Percentiles rank a stretch among this genome's conserved stretches.
These are phyloP conservation scores for Pestalotiopsis sp. DNA, from an alignment of 2,329 filamentous ascomycete species.

Conservation along the genomic window DNA sequence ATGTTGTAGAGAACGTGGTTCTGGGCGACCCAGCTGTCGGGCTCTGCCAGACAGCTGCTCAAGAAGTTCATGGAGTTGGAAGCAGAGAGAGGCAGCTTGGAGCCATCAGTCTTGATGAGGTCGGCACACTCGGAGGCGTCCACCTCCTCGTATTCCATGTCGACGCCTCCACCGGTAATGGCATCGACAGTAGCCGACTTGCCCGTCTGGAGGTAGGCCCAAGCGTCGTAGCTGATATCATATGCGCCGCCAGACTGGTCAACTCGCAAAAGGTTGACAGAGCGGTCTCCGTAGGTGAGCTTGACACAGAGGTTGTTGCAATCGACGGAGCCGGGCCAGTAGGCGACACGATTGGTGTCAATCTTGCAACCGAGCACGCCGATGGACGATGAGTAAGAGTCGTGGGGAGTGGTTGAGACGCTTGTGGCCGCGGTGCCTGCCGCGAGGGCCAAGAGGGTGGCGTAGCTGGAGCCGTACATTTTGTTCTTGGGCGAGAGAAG, in stretches of 20 bases:
- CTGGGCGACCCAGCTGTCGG: constrained; percentile 47
- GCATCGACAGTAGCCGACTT: constrained; percentile 48
- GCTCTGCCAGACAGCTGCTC: constrained; percentile 42
- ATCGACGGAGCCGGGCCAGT: constrained; percentile 56
- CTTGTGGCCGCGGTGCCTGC: constrained; percentile 17
- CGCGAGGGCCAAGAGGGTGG: constrained; percentile 7
- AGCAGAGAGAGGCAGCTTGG: constrained; percentile 56
- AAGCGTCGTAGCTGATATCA: constrained; percentile 64
- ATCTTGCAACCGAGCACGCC: constrained; percentile 64
- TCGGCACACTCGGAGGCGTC: constrained; percentile 49
- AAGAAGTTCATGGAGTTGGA: constrained; percentile 61
- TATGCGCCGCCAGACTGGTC: constrained; percentile 58
- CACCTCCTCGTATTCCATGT: constrained; percentile 53
- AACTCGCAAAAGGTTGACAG: constrained; percentile 59
- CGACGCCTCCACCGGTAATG: constrained; percentile 49
- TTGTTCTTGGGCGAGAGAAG: background rate
- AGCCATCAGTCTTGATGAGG: constrained; percentile 50
- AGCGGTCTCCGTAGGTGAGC: constrained; percentile 49
- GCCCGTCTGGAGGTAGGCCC: constrained; percentile 59
- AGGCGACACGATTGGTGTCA: constrained; percentile 62
- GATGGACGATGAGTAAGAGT: constrained; percentile 56
- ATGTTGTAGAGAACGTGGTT: constrained; percentile 59
- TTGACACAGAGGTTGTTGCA: constrained; percentile 61
- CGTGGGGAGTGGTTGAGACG: constrained; percentile 55
- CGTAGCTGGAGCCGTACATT: constrained; percentile 3